A percentile compares a stretch with the other conserved stretches of the same genome.
Evolutionary conservation across 2,329 filamentous ascomycete genomes (phyloP).

Genomic region (Lizonia empirigonia): DNA sequence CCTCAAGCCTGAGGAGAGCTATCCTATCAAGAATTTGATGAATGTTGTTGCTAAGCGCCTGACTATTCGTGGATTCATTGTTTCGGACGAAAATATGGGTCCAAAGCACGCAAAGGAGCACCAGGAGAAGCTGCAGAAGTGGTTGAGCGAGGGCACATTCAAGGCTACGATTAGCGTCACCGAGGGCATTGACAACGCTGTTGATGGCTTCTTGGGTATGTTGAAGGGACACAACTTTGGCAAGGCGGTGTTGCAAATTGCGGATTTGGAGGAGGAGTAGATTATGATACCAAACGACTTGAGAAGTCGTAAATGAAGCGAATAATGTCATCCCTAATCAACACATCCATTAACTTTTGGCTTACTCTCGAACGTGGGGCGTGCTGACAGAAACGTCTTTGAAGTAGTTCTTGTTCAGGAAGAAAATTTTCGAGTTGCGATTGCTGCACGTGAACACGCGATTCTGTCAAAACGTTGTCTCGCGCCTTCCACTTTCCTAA

Average conservation of each 20-base stretch:
- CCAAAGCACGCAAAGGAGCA: constrained; percentile 71
- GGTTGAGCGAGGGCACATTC: constrained; percentile 76
- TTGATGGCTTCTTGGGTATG: constrained; percentile 75
- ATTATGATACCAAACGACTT: constrained; percentile 15
- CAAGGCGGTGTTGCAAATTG: constrained; percentile 78
- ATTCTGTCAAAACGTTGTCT: not conserved
- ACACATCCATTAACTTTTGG: too few relatives aligned
- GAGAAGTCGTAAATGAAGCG: not conserved
- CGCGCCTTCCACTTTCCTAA: constrained; percentile 8
- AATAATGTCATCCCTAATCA: too few relatives aligned
- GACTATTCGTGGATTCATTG: constrained; percentile 77
- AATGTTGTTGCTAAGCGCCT: constrained; percentile 71
- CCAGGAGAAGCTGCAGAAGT: constrained; percentile 74
- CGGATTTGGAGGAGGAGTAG: constrained; percentile 42
- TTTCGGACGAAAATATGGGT: constrained; percentile 68
- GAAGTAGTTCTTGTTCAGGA: too few relatives aligned
- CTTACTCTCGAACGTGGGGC: too few relatives aligned
- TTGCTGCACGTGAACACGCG: constrained; percentile 1
- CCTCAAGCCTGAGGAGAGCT: constrained; percentile 59
- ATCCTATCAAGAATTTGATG: constrained; percentile 70
- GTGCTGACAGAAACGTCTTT: too few relatives aligned
- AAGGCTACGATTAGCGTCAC: constrained; percentile 72
- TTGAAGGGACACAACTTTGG: constrained; percentile 82
- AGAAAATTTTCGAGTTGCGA: too few relatives aligned
- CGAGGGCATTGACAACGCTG: constrained; percentile 76